Base-by-base conservation (phyloP, 352 stramenopile species). In the Phytophthora kernoviae region DNA sequence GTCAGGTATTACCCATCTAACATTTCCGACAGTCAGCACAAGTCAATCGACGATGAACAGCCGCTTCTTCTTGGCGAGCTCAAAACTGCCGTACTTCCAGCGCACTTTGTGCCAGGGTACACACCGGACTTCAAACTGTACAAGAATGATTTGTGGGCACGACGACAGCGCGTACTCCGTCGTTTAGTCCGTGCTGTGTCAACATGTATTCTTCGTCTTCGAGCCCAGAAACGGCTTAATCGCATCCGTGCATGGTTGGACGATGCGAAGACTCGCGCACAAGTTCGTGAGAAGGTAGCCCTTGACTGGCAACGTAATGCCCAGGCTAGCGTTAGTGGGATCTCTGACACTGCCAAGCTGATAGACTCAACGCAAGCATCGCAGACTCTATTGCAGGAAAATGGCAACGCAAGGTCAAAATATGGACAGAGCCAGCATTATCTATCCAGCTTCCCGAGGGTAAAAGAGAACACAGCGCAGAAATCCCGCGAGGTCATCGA, bases 131-230 rank as follows among this genome's bases (percentile, higher is more conserved):
- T 93, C 50, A 95, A 96, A 53, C 55, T 59, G 22, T 91, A 95
- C 71, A 90, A 91, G 68, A 96, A 96, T 56, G 87, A 97, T 58
- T 45, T 96, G 57, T 97, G 88, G 91, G 50, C 58, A 1, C 70
- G 84, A 10, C 84, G 86, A 30, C 80, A 87, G 32, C 85, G 82
- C 32, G 57, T 90, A 27, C 62, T 87, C 5, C 81, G 88, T 63
- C 72, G 83, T n/a, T 60, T 96, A 17, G 53, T 91, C 15, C 74
- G 85, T 15, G 76, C 81, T 4, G 76, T 96, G 6, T 93, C 90
- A 5, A 86, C 68, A 5, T 86, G 80, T 33, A 78, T 97, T 37
- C n/a, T 94, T 3, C 74, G 77, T 6, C 48, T 77, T 15, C 81
- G 90, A 46, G 87, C 73, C 4, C 75, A 86, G n/a, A 65, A 59